Percentiles rank a stretch among this genome's conserved stretches.
Evolutionary conservation across 345 rosid species (phyloP).

Genomic region (Salix dunnii): DNA sequence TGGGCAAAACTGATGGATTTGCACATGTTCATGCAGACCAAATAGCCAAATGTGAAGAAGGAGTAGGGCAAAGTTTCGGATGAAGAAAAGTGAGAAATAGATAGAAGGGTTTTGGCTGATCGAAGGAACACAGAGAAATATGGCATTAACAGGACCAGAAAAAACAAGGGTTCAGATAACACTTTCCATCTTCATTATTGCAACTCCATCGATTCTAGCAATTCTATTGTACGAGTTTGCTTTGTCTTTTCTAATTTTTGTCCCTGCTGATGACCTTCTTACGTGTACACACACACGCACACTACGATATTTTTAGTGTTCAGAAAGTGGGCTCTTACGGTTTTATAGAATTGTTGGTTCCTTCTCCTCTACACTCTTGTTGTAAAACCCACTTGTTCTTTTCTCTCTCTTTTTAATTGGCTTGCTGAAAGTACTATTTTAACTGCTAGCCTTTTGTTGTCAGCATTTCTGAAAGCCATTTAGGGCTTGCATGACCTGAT

Average conservation of each 20-base stretch:
- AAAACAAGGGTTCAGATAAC: background rate
- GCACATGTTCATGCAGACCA: conserved; percentile 24
- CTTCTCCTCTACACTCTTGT: no score
- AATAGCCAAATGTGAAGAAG: conserved; percentile 39
- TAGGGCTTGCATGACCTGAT: no score
- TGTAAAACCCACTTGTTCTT: no score
- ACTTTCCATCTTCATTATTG: conserved; percentile 3
- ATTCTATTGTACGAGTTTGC: background rate
- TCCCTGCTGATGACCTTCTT: background rate
- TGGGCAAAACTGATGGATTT: conserved; percentile 36
- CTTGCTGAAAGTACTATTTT: no score
- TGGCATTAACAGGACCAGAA: conserved; percentile 2
- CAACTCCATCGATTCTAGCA: background rate
- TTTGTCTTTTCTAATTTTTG: conserved; percentile 11
- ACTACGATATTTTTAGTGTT: background rate
- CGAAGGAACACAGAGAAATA: background rate
- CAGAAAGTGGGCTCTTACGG: background rate
- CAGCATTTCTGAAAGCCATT: no score
- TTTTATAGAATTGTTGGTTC: no score
- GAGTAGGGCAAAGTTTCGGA: background rate
- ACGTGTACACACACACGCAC: background rate
- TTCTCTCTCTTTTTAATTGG: no score
- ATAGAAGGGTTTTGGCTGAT: no score
- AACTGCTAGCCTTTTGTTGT: no score
- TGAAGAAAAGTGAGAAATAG: background rate